Conservation (phyloP, 768 basidiomycete genomes). For the Tulasnella sp. region DNA sequence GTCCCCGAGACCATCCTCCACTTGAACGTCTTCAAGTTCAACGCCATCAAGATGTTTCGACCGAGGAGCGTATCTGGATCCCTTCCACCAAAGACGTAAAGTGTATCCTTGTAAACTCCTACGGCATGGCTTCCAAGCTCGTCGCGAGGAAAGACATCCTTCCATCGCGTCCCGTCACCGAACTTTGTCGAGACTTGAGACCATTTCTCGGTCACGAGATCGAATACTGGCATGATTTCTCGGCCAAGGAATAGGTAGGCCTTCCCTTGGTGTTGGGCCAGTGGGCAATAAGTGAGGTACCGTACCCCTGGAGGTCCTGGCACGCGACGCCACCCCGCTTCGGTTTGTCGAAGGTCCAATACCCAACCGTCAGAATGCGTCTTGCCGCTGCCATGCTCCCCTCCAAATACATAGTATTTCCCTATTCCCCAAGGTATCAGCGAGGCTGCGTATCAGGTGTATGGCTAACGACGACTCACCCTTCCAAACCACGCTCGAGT, state of each 20-base stretch:
- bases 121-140: constrained; percentile 17
- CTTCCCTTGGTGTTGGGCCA: constrained; percentile 24
- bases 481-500: constrained; percentile 22
- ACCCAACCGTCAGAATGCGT: constrained; percentile 19
- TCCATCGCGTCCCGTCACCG: constrained; percentile 9
- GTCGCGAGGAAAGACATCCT: constrained; percentile 19
- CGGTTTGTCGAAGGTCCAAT: constrained; percentile 18
- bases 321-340: not conserved
- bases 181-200: constrained; percentile 24
- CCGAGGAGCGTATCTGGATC: constrained; percentile 26
- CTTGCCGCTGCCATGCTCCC: constrained; percentile 21
- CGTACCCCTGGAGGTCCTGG: not conserved
- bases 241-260: constrained; percentile 31
- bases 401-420: constrained; percentile 19
- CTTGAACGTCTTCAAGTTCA: constrained; percentile 27
- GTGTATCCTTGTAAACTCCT: constrained; percentile 24
- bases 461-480: constrained; percentile 3
- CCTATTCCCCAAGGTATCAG: constrained; percentile 5
- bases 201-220: constrained; percentile 30
- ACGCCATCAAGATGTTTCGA: constrained; percentile 30
- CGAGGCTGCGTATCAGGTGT: constrained; percentile 19
- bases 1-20: constrained; percentile 26
- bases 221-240: constrained; percentile 27
- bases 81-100: constrained; percentile 33
- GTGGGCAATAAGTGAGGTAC: not conserved